Percentiles rank a stretch among this genome's conserved stretches.
These are phyloP conservation scores for Eremochloa ophiuroides DNA, from an alignment of 176 grass and related monocot species.

Conservation along the genomic window DNA sequence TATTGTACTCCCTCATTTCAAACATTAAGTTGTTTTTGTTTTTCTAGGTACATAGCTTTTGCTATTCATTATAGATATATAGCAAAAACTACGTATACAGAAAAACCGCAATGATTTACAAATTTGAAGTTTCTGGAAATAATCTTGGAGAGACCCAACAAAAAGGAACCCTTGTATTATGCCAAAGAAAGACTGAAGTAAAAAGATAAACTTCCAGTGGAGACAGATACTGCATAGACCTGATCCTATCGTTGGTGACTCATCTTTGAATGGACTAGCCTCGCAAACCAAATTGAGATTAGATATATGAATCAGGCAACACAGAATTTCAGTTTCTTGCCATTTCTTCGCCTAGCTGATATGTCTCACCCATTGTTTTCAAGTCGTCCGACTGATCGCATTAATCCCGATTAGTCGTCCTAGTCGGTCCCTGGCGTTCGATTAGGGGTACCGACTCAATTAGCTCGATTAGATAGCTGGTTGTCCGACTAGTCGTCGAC, in stretches of 20 bases:
- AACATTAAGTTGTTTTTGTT: neutral
- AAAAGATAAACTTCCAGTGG: neutral
- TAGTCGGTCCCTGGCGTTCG: too few relatives aligned
- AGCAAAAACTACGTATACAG: neutral
- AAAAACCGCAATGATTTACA: neutral
- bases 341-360: neutral
- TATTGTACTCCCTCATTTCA: neutral
- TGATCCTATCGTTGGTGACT: neutral
- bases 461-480: too few relatives aligned
- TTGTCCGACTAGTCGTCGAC: too few relatives aligned
- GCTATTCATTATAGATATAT: neutral
- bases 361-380: too few relatives aligned
- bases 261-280: neutral
- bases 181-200: neutral
- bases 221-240: neutral
- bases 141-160: neutral
- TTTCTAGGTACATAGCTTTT: neutral
- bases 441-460: too few relatives aligned
- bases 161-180: neutral
- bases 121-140: neutral
- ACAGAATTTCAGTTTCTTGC: neutral
- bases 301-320: neutral
- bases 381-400: too few relatives aligned
- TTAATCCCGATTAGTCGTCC: too few relatives aligned
- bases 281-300: neutral